Conservation (phyloP, 179 eudicot genomes). For the Amaranthus tricolor region DNA sequence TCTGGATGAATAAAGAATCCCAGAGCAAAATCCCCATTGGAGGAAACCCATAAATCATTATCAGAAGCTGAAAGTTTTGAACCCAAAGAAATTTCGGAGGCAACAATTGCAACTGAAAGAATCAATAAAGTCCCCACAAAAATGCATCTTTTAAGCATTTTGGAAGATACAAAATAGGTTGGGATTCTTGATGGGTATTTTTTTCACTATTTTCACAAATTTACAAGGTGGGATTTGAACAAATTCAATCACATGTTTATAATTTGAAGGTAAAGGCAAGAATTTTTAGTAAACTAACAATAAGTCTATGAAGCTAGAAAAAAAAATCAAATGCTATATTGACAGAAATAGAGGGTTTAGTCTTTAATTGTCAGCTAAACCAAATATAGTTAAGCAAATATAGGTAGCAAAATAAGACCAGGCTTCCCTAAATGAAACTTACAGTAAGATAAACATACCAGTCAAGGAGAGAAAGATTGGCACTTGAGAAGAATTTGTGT, state of each 20-base stretch:
- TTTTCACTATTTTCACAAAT: background rate
- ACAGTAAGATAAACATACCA: constrained; percentile 13
- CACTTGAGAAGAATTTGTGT: constrained; percentile 8
- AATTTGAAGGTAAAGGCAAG: background rate
- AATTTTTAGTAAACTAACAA: background rate
- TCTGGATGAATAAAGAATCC: constrained; percentile 48
- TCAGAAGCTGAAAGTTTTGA: constrained; percentile 46
- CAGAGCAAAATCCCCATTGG: constrained; percentile 58
- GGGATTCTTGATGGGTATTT: background rate
- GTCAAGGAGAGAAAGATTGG: background rate
- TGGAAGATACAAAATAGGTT: background rate
- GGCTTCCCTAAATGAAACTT: background rate
- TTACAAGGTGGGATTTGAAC: background rate
- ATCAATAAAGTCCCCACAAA: constrained; percentile 14
- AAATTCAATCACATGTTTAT: background rate
- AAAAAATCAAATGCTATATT: background rate
- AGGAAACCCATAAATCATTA: constrained; percentile 52
- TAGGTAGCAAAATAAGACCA: background rate
- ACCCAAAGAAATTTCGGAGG: constrained; percentile 50
- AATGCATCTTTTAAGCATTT: constrained; percentile 13
- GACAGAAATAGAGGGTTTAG: too few species aligned
- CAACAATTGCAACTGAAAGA: constrained; percentile 27
- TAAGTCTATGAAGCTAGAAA: background rate
- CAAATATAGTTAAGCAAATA: constrained; percentile 12
- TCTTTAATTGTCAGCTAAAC: background rate